Evolutionary conservation across 116 monocot species (phyloP).

Genomic region (Cymodocea nodosa): DNA sequence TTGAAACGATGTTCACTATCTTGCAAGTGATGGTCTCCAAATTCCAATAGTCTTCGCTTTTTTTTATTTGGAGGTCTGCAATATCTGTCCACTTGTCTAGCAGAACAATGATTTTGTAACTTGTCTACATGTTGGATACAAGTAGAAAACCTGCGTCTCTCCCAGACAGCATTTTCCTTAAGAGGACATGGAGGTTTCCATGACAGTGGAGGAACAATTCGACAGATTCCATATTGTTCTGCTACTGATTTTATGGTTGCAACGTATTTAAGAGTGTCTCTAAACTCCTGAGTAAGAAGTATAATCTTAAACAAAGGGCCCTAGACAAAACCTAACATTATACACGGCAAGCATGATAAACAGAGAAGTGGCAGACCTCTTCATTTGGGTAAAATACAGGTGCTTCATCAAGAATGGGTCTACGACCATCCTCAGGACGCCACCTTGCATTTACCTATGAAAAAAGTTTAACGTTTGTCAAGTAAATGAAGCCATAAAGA

Average conservation of each 20-base stretch:
- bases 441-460: constrained; percentile 53
- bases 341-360: too few species aligned
- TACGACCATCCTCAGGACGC: constrained; percentile 45
- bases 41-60: constrained; percentile 30
- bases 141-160: constrained; percentile 50
- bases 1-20: constrained; percentile 6
- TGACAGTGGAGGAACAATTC: constrained; percentile 78
- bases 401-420: constrained; percentile 60
- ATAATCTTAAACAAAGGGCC: not conserved
- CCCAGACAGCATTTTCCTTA: constrained; percentile 47
- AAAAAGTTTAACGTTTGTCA: constrained; percentile 9
- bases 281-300: constrained; percentile 48
- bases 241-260: constrained; percentile 50
- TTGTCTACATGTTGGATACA: constrained; percentile 54
- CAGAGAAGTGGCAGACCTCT: constrained; percentile 34
- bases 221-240: constrained; percentile 88
- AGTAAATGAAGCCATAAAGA: not conserved
- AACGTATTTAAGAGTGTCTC: constrained; percentile 81
- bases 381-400: constrained; percentile 84
- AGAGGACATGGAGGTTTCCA: constrained; percentile 90
- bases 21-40: not conserved
- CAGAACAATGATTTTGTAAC: constrained; percentile 58
- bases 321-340: not conserved
- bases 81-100: constrained; percentile 18
- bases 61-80: constrained; percentile 29